Conservation (phyloP, 2,329 filamentous ascomycete genomes). For the Colletotrichum noveboracense region DNA sequence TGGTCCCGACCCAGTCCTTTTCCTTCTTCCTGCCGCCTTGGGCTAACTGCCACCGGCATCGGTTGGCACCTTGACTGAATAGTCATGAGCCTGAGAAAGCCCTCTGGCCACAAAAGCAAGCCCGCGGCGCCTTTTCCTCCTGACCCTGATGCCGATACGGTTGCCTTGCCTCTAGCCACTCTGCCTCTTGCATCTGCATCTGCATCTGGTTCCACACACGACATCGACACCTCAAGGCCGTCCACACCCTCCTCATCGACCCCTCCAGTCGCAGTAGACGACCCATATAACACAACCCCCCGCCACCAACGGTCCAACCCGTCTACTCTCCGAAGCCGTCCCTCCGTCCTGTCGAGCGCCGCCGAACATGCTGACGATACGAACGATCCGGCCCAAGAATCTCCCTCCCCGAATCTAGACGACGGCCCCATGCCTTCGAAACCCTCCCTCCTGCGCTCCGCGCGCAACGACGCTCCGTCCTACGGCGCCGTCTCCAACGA, state of each 20-base stretch:
- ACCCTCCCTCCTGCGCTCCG: constrained; percentile 37
- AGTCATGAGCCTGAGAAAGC: constrained; percentile 17
- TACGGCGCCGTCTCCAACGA: constrained; percentile 44
- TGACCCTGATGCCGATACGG: constrained; percentile 15
- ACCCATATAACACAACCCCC: constrained; percentile 17
- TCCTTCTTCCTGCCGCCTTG: constrained; percentile 6
- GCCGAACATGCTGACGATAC: constrained; percentile 23
- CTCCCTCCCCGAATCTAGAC: constrained; percentile 14
- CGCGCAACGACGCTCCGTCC: constrained; percentile 33
- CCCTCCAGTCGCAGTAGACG: neutral
- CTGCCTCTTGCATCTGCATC: constrained; percentile 9
- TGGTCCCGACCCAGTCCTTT: neutral
- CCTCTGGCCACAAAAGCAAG: constrained; percentile 21
- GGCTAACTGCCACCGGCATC: constrained; percentile 6
- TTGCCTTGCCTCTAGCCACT: constrained; percentile 13
- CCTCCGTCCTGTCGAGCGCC: constrained; percentile 5
- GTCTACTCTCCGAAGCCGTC: constrained; percentile 5
- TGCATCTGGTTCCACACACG: neutral
- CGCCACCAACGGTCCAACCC: neutral
- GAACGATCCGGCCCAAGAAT: neutral
- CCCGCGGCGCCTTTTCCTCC: neutral
- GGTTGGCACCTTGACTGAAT: neutral
- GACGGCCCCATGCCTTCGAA: constrained; percentile 22
- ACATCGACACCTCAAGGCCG: neutral
- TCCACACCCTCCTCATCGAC: constrained; percentile 5